Base-by-base conservation (phyloP, 352 stramenopile species). In the Phytopythium mirpurense region DNA sequence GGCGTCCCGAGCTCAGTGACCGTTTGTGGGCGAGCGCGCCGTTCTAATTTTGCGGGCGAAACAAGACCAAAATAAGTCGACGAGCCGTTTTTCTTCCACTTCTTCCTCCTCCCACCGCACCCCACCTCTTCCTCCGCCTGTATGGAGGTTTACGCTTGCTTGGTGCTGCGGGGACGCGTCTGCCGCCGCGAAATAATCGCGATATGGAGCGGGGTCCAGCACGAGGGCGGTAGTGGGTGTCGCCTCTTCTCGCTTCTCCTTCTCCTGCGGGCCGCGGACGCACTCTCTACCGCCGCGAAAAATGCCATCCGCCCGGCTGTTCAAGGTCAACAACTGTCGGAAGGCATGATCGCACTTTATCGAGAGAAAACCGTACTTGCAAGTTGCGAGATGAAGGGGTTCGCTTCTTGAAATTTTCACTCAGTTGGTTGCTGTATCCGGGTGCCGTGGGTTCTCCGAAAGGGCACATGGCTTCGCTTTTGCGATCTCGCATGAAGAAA, bases 261-360 rank as follows among this genome's bases (percentile, higher is more conserved):
- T 42, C 36, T 41, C 36, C 2, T n/a, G 36, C 36, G 5, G 18
- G 11, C 35, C 18, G 15, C 18, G 36, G 18, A 0, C 36, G 37
- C 37, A n/a, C 37, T 43, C 37, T 43, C 37, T 43, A 43, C 37
- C 37, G 37, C 37, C 37, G 37, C 37, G 37, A 43, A 43, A 43
- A 43, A 43, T 41, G 36, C 14, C 36, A 41, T 15, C 21, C 41
- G 41, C 9, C 21, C 41, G 11, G 32, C 42, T 34, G 23, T 32
- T 32, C 42, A 48, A 43, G 37, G 37, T 43, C 37, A 43, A 43
- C 37, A 15, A 21, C n/a, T 18, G 15, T 23, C 36, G 18, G 7
- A 23, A 23, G 36, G n/a, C n/a, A 2, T 5, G 18, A 5, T 43
- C 37, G 37, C 2, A 43, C 37, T 43, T 43, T 43, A 15, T 1